Evolutionary conservation across 192 early-diverging fungal species (phyloP), one percentile per base, ranked within the genome.

Genomic region (Backusella parvicylindrica): DNA sequence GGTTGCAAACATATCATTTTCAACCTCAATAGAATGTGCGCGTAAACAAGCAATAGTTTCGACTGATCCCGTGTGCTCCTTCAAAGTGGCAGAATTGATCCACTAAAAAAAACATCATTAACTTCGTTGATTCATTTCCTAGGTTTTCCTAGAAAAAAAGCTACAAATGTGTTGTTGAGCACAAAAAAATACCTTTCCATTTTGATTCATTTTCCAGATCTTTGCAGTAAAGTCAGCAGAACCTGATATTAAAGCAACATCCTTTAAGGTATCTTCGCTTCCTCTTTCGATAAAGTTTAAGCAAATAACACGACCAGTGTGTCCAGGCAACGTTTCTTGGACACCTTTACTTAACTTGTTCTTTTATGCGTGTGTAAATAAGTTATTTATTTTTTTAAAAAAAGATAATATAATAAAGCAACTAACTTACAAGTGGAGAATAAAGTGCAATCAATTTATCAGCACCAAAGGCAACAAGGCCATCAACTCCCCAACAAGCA

Each of bases 171-270:
- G n/a, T n/a, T n/a, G n/a, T n/a, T n/a, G n/a, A n/a, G n/a, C n/a
- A n/a, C 13, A 16, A 13, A 13, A 41, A 38, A 50, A 26, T 64
- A 82, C 73, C 70, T 79, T 53, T 49, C 70, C 68, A 30, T 36
- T 21, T 7, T 60, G 26, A 26, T 40, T 72, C 15, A 69, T 77
- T 73, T 85, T 85, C 96, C 96, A 97, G 1, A 96, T 78, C 3
- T 92, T 86, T 0, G 86, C 89, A 1, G 94, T 93, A 73, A 85
- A 85, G 74, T 96, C 95, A 4, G 92, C 92, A 2, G 94, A 92
- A 15, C 91, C 96, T 16, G 93, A 92, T 23, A 95, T 86, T 2
- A 96, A 80, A 12, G 87, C 90, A 18, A 90, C 84, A 30, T 88
- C 88, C 16, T 60, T 79, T n/a, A 86, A 86, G 8, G 79, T 37